phyloP scores from a whole-genome alignment of 148 eudicot genomes.

The Bassia scoparia region DNA sequence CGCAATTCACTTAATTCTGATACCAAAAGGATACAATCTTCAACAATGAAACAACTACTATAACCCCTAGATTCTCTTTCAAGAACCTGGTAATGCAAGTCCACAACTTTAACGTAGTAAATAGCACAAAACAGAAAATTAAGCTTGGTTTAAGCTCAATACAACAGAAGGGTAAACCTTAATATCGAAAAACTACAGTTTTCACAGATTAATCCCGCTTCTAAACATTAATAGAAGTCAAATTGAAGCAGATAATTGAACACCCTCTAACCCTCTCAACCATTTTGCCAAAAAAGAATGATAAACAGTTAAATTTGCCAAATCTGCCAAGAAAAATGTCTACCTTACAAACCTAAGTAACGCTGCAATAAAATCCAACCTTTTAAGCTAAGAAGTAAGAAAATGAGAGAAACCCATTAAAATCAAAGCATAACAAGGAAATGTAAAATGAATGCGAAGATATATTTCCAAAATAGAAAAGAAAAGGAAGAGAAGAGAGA shows the following conservation, averaged over 20 bases:
- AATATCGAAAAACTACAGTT: background rate
- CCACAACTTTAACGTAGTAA: background rate
- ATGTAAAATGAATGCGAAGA: background rate
- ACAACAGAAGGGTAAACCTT: background rate
- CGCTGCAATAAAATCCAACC: background rate
- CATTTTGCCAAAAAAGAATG: conserved; percentile 3
- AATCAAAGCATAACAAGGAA: background rate
- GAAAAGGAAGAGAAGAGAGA: background rate
- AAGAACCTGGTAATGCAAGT: conserved; percentile 1
- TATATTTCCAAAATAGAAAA: background rate
- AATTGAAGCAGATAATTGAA: background rate
- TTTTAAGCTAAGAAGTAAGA: conserved; percentile 2
- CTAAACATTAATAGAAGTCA: background rate
- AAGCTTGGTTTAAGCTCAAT: conserved; percentile 8
- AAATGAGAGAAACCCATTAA: background rate
- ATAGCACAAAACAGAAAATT: background rate
- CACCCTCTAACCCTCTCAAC: conserved; percentile 5
- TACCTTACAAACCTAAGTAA: background rate
- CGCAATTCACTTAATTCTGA: background rate
- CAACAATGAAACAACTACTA: too few relatives aligned
- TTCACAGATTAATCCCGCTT: background rate
- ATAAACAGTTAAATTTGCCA: background rate
- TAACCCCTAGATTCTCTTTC: background rate
- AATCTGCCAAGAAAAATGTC: background rate
- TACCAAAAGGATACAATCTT: background rate